Evolutionary conservation across 2,329 filamentous ascomycete species (phyloP).

Genomic region (Elsinoe perseae): DNA sequence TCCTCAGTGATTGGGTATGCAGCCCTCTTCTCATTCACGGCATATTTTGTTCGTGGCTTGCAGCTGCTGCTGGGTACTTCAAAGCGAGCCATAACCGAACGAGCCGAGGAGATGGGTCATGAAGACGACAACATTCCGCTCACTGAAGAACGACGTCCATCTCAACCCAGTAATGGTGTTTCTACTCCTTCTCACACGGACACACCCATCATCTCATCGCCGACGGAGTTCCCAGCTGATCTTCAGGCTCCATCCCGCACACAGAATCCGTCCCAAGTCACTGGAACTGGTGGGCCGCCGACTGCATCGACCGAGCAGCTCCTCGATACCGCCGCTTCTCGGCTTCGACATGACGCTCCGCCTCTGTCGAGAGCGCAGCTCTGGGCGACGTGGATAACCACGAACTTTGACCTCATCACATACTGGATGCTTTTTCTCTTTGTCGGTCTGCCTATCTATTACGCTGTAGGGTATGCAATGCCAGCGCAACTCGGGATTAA

Average conservation of each 20-base stretch:
- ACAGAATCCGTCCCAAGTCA: constrained; percentile 22
- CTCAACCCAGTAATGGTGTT: neutral
- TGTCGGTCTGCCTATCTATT: constrained; percentile 50
- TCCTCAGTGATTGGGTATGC: constrained; percentile 48
- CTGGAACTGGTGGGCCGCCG: constrained; percentile 24
- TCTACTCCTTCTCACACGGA: constrained; percentile 3
- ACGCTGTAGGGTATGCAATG: constrained; percentile 45
- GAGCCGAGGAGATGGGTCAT: constrained; percentile 45
- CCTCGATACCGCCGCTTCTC: neutral
- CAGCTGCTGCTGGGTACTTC: constrained; percentile 46
- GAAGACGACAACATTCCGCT: constrained; percentile 45
- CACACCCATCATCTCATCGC: neutral
- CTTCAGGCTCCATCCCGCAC: constrained; percentile 21
- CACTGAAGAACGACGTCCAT: constrained; percentile 20
- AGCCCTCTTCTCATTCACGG: constrained; percentile 45
- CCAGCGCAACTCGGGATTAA: constrained; percentile 41
- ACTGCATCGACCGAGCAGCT: constrained; percentile 7
- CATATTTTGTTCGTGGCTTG: constrained; percentile 48
- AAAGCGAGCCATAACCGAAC: constrained; percentile 45
- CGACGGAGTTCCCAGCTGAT: constrained; percentile 11
- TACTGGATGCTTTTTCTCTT: constrained; percentile 43
- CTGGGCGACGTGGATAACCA: constrained; percentile 44
- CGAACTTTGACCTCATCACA: constrained; percentile 40
- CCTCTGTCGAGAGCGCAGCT: constrained; percentile 41
- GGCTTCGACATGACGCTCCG: constrained; percentile 35